phyloP scores from a whole-genome alignment of 106 monocot species.

The Dendrobium huoshanense region DNA sequence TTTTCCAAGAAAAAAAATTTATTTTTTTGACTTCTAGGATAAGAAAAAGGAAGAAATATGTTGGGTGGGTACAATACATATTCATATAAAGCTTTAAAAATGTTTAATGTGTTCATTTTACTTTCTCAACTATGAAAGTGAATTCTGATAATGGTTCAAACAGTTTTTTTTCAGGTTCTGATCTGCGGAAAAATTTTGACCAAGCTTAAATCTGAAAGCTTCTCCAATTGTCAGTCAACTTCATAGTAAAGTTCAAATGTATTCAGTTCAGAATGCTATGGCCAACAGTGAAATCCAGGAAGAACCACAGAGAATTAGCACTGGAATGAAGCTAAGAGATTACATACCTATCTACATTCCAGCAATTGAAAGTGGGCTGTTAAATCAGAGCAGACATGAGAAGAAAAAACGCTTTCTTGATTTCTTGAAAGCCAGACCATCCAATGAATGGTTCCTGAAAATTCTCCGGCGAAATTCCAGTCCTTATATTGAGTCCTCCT shows the following conservation, averaged over 20 bases:
- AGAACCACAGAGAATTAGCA: slow-evolving; percentile 1
- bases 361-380: slow-evolving; percentile 4
- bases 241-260: not conserved
- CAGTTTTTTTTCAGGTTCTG: not conserved
- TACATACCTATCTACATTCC: slow-evolving; percentile 20
- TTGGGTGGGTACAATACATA: no score
- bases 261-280: not conserved
- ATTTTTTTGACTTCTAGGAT: no score
- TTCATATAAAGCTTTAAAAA: no score
- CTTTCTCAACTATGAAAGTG: not conserved
- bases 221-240: not conserved
- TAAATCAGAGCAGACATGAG: slow-evolving; percentile 2
- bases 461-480: slow-evolving; percentile 2
- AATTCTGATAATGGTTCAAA: not conserved
- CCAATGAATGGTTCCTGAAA: slow-evolving; percentile 25
- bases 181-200: not conserved
- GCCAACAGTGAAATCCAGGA: slow-evolving; percentile 1
- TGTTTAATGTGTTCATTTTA: not conserved
- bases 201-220: not conserved
- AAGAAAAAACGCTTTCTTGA: slow-evolving; percentile 18
- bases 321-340: slow-evolving; percentile 10
- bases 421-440: slow-evolving; percentile 21
- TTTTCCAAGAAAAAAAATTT: no score
- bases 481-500: not conserved
- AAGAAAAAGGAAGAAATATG: no score